These are phyloP conservation scores for Globisporangium heterothallicum DNA, from an alignment of 352 stramenopile genomes.

Conservation along the genomic window DNA sequence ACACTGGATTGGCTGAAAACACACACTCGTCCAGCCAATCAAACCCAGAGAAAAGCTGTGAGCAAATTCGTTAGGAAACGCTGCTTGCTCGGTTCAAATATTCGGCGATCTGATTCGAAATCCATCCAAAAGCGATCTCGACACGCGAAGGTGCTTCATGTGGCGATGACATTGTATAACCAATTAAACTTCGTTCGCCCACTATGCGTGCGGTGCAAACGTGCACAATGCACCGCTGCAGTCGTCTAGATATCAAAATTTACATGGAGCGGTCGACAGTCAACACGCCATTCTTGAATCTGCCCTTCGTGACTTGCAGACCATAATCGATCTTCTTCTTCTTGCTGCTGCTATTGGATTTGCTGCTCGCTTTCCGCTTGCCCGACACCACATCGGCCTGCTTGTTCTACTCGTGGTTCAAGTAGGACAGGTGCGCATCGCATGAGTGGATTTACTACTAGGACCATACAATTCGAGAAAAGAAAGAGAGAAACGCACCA, in stretches of 20 bases:
- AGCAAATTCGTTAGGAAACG: constrained; percentile 7
- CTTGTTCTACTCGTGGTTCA: constrained; percentile 67
- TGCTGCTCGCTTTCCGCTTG: constrained; percentile 47
- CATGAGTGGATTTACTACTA: too few relatives aligned
- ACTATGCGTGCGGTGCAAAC: too few relatives aligned
- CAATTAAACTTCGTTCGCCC: too few relatives aligned
- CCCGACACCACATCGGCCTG: constrained; percentile 63
- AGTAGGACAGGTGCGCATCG: too few relatives aligned
- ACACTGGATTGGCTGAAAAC: constrained; percentile 6
- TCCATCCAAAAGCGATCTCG: too few relatives aligned
- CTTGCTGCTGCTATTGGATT: constrained; percentile 39
- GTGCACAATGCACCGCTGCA: not conserved
- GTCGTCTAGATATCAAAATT: too few relatives aligned
- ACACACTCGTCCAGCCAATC: constrained; percentile 3
- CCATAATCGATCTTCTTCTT: constrained; percentile 73
- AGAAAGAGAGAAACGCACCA: constrained; percentile 16
- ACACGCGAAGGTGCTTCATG: too few relatives aligned
- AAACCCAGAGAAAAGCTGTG: constrained; percentile 21
- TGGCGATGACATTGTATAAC: too few relatives aligned
- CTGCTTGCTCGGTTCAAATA: constrained; percentile 5
- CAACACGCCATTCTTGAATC: constrained; percentile 71
- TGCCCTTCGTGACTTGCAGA: constrained; percentile 64
- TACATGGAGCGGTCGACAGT: constrained; percentile 39
- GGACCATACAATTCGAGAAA: too few relatives aligned
- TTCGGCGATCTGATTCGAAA: too few relatives aligned